phyloP scores from a whole-genome alignment of 148 eudicot genomes.

The Dianthus caryophyllus region DNA sequence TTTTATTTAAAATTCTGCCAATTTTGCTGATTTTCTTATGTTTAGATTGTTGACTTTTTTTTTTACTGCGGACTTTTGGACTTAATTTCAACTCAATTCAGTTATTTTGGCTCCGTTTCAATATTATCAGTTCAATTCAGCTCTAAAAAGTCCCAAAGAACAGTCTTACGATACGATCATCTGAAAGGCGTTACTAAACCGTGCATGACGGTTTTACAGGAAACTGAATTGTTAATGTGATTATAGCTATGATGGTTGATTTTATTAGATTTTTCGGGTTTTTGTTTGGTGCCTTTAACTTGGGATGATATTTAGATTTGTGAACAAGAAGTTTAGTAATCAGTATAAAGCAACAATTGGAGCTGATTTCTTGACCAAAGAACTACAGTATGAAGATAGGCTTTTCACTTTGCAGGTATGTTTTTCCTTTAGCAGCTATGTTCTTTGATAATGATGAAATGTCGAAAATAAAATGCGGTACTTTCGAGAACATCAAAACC shows the following conservation, averaged over 20 bases:
- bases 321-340: constrained; percentile 58
- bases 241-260: neutral
- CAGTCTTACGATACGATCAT: too few species aligned
- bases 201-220: too few species aligned
- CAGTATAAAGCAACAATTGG: constrained; percentile 68
- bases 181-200: too few species aligned
- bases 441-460: neutral
- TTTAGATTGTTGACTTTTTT: neutral
- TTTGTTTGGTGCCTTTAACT: constrained; percentile 28
- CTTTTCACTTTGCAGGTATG: constrained; percentile 56
- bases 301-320: constrained; percentile 38
- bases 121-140: too few species aligned
- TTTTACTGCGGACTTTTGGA: too few species aligned
- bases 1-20: too few species aligned
- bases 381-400: constrained; percentile 54
- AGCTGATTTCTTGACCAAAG: constrained; percentile 67
- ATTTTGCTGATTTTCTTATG: neutral
- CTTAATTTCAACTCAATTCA: too few species aligned
- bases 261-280: constrained; percentile 5
- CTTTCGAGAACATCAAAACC: too few species aligned
- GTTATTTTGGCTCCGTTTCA: too few species aligned
- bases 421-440: neutral
- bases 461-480: too few species aligned
- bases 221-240: too few species aligned
- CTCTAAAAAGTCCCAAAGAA: too few species aligned